phyloP scores from a whole-genome alignment of 2,329 filamentous ascomycete species.

The Trichothecium roseum region DNA sequence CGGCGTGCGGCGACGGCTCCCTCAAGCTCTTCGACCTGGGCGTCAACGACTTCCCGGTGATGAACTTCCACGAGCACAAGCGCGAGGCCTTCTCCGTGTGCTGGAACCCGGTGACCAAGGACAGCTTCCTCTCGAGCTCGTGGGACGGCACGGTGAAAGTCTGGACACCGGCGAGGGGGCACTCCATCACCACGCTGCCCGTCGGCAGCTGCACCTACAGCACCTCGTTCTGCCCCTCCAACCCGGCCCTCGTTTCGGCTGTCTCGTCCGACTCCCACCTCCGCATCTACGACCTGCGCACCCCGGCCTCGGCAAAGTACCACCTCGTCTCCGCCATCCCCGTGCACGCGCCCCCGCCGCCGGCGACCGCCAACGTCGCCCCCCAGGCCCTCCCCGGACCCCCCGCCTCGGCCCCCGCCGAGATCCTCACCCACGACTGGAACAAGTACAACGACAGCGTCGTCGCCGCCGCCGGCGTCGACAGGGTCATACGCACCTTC shows the following conservation, averaged over 20 bases:
- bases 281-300: slow-evolving; percentile 83
- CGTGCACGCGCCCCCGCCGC: slow-evolving; percentile 56
- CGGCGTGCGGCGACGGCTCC: slow-evolving; percentile 84
- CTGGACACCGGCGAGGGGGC: slow-evolving; percentile 73
- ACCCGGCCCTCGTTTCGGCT: slow-evolving; percentile 73
- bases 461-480: slow-evolving; percentile 81
- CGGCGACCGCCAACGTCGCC: slow-evolving; percentile 20
- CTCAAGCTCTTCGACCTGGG: slow-evolving; percentile 88
- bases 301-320: slow-evolving; percentile 75
- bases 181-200: slow-evolving; percentile 75
- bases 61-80: slow-evolving; percentile 88
- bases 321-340: slow-evolving; percentile 77
- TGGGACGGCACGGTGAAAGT: slow-evolving; percentile 97
- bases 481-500: slow-evolving; percentile 78
- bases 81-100: slow-evolving; percentile 85
- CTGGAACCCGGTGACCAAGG: slow-evolving; percentile 88
- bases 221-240: slow-evolving; percentile 81
- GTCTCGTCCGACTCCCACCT: slow-evolving; percentile 85
- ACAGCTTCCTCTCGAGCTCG: slow-evolving; percentile 80
- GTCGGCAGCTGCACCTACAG: slow-evolving; percentile 92
- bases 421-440: slow-evolving; percentile 94
- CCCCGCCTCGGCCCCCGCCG: slow-evolving; percentile 65
- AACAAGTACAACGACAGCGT: slow-evolving; percentile 90
- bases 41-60: slow-evolving; percentile 74
- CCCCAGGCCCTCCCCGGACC: slow-evolving; percentile 23